These are phyloP conservation scores for Thraustochytrium sp. DNA, from an alignment of 352 stramenopile genomes.

Conservation along the genomic window DNA sequence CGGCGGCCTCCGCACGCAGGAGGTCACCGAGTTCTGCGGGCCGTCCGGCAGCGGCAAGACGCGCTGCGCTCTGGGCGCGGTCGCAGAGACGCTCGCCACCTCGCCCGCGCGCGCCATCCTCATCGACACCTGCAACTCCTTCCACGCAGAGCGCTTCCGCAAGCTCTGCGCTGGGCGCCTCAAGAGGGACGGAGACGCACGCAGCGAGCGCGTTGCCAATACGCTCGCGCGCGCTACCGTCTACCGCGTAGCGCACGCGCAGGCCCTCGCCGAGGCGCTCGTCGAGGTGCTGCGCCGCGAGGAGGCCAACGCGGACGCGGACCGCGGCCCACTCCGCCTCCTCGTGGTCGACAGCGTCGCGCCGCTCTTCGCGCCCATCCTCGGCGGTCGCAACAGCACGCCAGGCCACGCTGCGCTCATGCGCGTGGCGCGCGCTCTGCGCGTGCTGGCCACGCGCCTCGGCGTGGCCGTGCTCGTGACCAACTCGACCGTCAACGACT, in stretches of 20 bases:
- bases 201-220: background rate
- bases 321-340: background rate
- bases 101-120: background rate
- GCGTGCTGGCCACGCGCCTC: background rate
- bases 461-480: background rate
- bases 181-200: background rate
- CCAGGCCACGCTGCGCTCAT: background rate
- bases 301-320: background rate
- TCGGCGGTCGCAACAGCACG: background rate
- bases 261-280: background rate
- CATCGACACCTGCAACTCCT: conserved; percentile 4
- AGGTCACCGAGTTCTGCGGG: conserved; percentile 30
- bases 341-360: conserved; percentile 3
- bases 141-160: background rate
- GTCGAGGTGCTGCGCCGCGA: background rate
- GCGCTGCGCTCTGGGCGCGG: background rate
- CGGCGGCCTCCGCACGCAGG: conserved; percentile 1
- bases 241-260: background rate
- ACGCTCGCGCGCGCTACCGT: background rate
- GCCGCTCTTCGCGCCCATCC: conserved; percentile 1
- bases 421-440: background rate
- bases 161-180: background rate
- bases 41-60: conserved; percentile 10
- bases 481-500: conserved; percentile 1
- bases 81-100: background rate